phyloP scores from a whole-genome alignment of 2,329 filamentous ascomycete genomes.

The Penicillium palitans region DNA sequence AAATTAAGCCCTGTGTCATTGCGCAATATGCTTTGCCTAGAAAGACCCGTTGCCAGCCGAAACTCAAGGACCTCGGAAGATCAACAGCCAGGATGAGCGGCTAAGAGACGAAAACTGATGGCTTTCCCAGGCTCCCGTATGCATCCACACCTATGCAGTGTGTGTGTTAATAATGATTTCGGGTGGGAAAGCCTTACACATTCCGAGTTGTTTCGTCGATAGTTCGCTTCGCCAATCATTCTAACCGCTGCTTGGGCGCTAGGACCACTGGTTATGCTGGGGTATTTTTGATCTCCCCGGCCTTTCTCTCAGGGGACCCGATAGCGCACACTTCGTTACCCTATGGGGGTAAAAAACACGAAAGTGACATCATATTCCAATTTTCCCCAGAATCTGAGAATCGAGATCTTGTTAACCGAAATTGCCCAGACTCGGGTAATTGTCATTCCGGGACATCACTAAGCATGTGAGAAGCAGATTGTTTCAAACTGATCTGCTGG shows the following conservation, averaged over 20 bases:
- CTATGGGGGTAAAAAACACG: constrained; percentile 7
- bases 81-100: constrained; percentile 32
- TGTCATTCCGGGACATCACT: background rate
- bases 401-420: constrained; percentile 4
- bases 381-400: constrained; percentile 3
- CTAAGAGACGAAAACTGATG: constrained; percentile 19
- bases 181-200: constrained; percentile 5
- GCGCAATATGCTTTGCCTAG: constrained; percentile 17
- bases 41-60: constrained; percentile 30
- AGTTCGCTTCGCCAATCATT: constrained; percentile 15
- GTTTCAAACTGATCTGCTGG: background rate
- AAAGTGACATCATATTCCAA: constrained; percentile 23
- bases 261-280: constrained; percentile 9
- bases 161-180: constrained; percentile 12
- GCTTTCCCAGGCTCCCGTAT: constrained; percentile 19
- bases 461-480: background rate
- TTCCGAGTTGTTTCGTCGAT: constrained; percentile 10
- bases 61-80: constrained; percentile 34
- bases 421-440: background rate
- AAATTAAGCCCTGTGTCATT: constrained; percentile 13
- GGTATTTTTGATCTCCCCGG: constrained; percentile 10
- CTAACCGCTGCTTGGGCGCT: constrained; percentile 14
- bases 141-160: constrained; percentile 4
- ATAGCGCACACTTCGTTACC: constrained; percentile 9
- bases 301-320: constrained; percentile 14